These are phyloP conservation scores for Scheffersomyces insectosa DNA, from an alignment of 1,139 yeast species.

Conservation along the genomic window DNA sequence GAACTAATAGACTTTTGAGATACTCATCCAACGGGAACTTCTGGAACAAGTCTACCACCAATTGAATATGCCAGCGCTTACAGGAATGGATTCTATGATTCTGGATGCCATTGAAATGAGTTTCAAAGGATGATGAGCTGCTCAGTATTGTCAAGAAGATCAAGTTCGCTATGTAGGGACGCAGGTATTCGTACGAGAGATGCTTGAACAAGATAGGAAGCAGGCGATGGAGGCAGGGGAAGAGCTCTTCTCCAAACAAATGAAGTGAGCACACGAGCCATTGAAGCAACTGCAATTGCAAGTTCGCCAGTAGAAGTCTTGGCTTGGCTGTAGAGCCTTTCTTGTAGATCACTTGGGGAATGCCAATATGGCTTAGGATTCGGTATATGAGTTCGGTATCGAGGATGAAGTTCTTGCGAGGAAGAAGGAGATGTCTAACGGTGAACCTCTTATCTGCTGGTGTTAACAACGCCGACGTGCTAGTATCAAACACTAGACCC, in stretches of 20 bases:
- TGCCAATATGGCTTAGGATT: conserved; percentile 30
- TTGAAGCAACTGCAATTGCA: conserved; percentile 28
- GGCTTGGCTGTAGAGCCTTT: conserved; percentile 23
- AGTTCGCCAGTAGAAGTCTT: conserved; percentile 19
- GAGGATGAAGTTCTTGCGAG: conserved; percentile 8
- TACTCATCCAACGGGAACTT: conserved; percentile 39
- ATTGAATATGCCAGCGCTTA: conserved; percentile 40
- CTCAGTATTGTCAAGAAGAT: conserved; percentile 34
- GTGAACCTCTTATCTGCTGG: conserved; percentile 8
- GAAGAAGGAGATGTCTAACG: conserved; percentile 12
- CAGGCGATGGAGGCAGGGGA: conserved; percentile 15
- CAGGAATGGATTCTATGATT: conserved; percentile 21
- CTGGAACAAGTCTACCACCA: conserved; percentile 29
- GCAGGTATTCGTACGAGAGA: conserved; percentile 44
- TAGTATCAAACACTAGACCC: background rate
- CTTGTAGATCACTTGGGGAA: conserved; percentile 27
- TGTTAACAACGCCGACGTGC: conserved; percentile 2
- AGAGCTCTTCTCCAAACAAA: conserved; percentile 23
- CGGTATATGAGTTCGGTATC: conserved; percentile 16
- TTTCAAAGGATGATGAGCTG: conserved; percentile 11
- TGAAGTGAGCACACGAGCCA: conserved; percentile 35
- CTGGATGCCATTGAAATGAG: conserved; percentile 8
- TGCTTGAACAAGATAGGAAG: conserved; percentile 39
- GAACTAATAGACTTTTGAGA: conserved; percentile 24
- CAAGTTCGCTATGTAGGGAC: conserved; percentile 44